phyloP scores from a whole-genome alignment of 2,329 filamentous ascomycete species.

The Tolypocladium capitatum region DNA sequence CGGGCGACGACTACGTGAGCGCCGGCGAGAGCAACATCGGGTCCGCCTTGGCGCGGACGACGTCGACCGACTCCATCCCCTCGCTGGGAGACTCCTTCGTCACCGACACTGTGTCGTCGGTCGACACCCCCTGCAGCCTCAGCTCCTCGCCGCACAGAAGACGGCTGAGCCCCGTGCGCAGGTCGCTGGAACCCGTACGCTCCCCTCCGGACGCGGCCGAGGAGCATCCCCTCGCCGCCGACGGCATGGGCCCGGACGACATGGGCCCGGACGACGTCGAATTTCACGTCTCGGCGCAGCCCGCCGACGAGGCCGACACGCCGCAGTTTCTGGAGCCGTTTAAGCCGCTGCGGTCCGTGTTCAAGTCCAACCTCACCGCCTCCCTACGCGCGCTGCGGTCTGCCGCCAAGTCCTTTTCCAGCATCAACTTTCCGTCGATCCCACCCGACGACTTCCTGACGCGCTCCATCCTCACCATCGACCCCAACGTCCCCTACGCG shows the following conservation, averaged over 20 bases:
- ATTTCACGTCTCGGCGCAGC: conserved; percentile 11
- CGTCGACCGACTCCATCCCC: conserved; percentile 48
- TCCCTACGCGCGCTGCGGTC: conserved; percentile 51
- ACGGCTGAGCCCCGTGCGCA: conserved; percentile 27
- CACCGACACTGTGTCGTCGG: conserved; percentile 34
- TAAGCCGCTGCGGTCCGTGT: conserved; percentile 40
- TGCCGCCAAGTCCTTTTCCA: conserved; percentile 50
- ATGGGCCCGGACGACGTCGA: conserved; percentile 20
- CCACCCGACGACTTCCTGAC: conserved; percentile 55
- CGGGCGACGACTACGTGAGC: conserved; percentile 34
- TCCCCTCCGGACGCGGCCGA: conserved; percentile 39
- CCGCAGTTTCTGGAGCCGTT: conserved; percentile 24
- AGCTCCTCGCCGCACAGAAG: conserved; percentile 16
- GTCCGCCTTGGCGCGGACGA: conserved; percentile 37
- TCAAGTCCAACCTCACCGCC: conserved; percentile 57
- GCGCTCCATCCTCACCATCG: conserved; percentile 53
- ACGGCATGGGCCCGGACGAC: conserved; percentile 33
- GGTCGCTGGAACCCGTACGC: conserved; percentile 38
- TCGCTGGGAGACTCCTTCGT: conserved; percentile 43
- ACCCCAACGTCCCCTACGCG: conserved; percentile 51
- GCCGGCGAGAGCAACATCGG: conserved; percentile 39
- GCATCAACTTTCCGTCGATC: conserved; percentile 48
- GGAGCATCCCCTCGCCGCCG: conserved; percentile 35
- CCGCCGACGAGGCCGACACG: conserved; percentile 18
- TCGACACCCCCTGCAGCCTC: conserved; percentile 34